A percentile compares a stretch with the other conserved stretches of the same genome.
phyloP scores from a whole-genome alignment of 2,329 filamentous ascomycete genomes.

The Diaporthe citriasiana region DNA sequence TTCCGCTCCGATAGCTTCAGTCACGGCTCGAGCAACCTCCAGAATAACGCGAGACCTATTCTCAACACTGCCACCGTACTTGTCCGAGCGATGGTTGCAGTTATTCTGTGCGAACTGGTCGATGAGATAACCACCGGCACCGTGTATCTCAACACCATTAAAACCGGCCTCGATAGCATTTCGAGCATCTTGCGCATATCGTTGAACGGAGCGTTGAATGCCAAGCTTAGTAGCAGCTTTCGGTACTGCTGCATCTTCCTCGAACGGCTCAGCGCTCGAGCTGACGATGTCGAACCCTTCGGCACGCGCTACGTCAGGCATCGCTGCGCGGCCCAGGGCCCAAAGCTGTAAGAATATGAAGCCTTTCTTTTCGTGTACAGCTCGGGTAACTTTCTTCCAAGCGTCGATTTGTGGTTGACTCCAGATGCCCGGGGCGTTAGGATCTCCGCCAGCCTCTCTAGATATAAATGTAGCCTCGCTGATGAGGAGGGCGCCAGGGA shows the following conservation, averaged over 20 bases:
- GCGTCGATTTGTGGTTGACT: constrained; percentile 65
- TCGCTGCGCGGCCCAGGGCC: constrained; percentile 53
- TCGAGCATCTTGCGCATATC: constrained; percentile 51
- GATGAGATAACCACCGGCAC: constrained; percentile 57
- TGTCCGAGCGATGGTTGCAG: constrained; percentile 66
- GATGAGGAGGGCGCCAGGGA: no score
- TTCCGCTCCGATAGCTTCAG: constrained; percentile 63
- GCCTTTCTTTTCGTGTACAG: constrained; percentile 72
- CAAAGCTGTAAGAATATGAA: constrained; percentile 74
- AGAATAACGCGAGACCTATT: constrained; percentile 66
- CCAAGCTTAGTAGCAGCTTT: constrained; percentile 55
- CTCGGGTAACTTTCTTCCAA: constrained; percentile 72
- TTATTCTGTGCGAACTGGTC: constrained; percentile 70
- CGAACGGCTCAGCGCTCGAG: constrained; percentile 51
- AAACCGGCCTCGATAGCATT: constrained; percentile 68
- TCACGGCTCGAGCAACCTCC: constrained; percentile 67
- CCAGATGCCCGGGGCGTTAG: constrained; percentile 71
- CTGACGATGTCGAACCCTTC: not conserved
- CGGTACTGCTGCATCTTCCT: constrained; percentile 52
- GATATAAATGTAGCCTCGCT: no score
- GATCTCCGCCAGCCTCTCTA: constrained; percentile 49
- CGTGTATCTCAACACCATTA: constrained; percentile 58
- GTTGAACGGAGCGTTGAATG: constrained; percentile 51
- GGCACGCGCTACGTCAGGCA: no score
- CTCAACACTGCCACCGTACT: constrained; percentile 68